Base-by-base conservation (phyloP, 768 basidiomycete species). In the Omphalotus guepiniiformis region DNA sequence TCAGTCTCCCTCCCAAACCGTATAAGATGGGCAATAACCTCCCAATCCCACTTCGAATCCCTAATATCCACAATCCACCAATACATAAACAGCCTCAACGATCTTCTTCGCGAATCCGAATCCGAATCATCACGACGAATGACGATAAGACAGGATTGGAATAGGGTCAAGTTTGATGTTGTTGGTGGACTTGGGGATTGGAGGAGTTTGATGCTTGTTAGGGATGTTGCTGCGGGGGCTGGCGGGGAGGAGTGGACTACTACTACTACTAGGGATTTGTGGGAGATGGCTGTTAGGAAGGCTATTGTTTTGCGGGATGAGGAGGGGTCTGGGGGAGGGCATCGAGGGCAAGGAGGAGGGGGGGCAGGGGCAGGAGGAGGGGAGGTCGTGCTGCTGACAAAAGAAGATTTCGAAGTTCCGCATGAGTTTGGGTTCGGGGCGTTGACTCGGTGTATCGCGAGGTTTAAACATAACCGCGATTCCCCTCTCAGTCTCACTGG, bases 101-200 rank as follows among this genome's bases (percentile, higher is more conserved):
- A 42, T 22, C 50, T 51, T 2, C 40, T 47, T 15, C 45, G 32
- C 29, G 50, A 51, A 51, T 47, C 50, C 18, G n/a, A n/a, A n/a
- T n/a, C n/a, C 18, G n/a, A n/a, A n/a, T n/a, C n/a, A n/a, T n/a
- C n/a, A n/a, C 50, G 47, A 21, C 36, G 42, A 13, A 13, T 47
- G 5, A 5, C 27, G 3, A 6, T 51, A 22, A 13, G 22, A 1
- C 46, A 42, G 22, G 32, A 51, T 13, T 51, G 50, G 50, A 36
- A 35, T 36, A 41, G 25, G 26, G 34, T 51, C n/a, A 39, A 47
- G 37, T 29, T 51, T 18, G 23, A 23, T 3, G 41, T 40, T 25
- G 19, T 47, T 5, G 35, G 43, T 15, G 8, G 44, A n/a, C 25
- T 46, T n/a, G 39, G 46, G 18, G 34, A 51, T 40, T 15, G 5